A percentile compares a stretch with the other conserved stretches of the same genome.
phyloP scores from a whole-genome alignment of 805 yeast species.

The Clavispora asparagi region DNA sequence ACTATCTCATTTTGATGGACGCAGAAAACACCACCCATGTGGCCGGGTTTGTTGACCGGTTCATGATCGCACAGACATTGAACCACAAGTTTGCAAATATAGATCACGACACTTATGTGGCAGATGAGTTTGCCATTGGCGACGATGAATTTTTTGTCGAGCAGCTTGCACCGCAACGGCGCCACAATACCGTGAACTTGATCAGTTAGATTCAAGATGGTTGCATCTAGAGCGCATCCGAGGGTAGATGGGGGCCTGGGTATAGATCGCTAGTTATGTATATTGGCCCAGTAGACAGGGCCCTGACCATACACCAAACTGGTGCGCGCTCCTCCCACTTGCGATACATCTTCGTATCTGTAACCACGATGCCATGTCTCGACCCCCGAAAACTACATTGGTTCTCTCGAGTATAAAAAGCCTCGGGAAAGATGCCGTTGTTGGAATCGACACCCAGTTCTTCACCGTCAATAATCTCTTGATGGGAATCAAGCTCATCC shows the following conservation, averaged over 20 bases:
- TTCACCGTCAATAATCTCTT: constrained; percentile 37
- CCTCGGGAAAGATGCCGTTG: constrained; percentile 10
- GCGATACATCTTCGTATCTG: background rate
- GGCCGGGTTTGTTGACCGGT: constrained; percentile 37
- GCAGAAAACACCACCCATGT: constrained; percentile 13
- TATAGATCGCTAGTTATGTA: background rate
- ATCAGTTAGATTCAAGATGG: too few species aligned
- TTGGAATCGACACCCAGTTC: constrained; percentile 48
- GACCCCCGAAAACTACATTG: constrained; percentile 22
- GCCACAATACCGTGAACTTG: background rate
- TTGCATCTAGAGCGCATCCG: too few species aligned
- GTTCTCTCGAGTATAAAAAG: constrained; percentile 8
- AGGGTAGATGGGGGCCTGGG: too few species aligned
- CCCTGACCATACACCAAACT: too few species aligned
- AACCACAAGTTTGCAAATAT: constrained; percentile 22
- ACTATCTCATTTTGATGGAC: constrained; percentile 27
- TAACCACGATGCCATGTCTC: background rate
- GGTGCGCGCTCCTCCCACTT: too few species aligned
- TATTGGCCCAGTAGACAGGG: background rate
- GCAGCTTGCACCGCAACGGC: background rate
- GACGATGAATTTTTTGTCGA: constrained; percentile 1
- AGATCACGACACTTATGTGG: constrained; percentile 8
- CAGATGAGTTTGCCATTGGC: constrained; percentile 22
- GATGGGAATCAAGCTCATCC: constrained; percentile 48
- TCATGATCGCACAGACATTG: constrained; percentile 26